Base-by-base conservation (phyloP, 2,329 filamentous ascomycete species). In the Aspergillus vadensis region DNA sequence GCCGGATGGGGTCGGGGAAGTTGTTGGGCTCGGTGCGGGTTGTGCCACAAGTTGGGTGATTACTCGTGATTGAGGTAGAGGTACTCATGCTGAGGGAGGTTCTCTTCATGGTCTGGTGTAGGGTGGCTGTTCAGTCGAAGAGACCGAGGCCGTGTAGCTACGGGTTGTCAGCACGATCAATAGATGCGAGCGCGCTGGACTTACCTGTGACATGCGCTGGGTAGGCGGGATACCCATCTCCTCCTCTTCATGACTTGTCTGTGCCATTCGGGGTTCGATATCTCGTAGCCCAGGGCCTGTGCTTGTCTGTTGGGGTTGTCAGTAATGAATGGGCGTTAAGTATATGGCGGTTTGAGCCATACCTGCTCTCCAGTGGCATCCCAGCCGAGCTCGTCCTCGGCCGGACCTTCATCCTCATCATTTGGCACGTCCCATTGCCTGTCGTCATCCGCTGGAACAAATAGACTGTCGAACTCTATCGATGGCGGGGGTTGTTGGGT, bases 31-130 rank as follows among this genome's bases (percentile, higher is more conserved):
- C 53, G 91, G 89, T 23, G 92, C 91, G n/a, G 93, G 93, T 1
- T 97, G 92, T 77, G 93, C 93, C 48, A 97, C 93, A 17, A 96
- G 88, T 72, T 97, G 92, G 88, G 81, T 96, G 44, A 64, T 79
- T 48, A 66, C 69, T 39, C 68, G 41, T n/a, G 6, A 32, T 9
- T 21, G 32, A 32, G 49, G 19, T 23, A 14, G 17, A 10, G 12
- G 5, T 8, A 36, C 12, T n/a, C 12, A 3, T 38, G 12, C 8
- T 17, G 36, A 10, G n/a, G 38, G 23, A 19, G 50, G 21, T 41
- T 25, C 14, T 5, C 21, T 17, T 27, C 6, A 21, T 17, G 9
- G 51, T 41, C 10, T 36, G 15, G 43, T 12, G 32, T 27, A 48
- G 44, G 9, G 9, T 25, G 12, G 25, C 9, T 10, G 9, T 41